A percentile compares a stretch with the other conserved stretches of the same genome.
Conservation (phyloP, 805 yeast species). For the Kluyveromyces wickerhamii region DNA sequence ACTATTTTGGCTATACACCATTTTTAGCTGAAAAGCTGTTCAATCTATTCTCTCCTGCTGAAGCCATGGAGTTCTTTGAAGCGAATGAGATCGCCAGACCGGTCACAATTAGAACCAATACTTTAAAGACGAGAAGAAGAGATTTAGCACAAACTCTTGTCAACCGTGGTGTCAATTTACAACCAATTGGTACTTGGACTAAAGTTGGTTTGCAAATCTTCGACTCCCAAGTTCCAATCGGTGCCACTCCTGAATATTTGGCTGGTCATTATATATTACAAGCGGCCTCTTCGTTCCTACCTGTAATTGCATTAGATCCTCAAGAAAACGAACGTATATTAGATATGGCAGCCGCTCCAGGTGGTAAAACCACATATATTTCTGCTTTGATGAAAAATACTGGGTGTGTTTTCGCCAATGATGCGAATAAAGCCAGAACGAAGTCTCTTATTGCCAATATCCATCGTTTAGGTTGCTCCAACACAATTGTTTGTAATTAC, state of each 20-base stretch:
- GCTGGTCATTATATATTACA: conserved; percentile 97
- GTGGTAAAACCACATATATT: conserved; percentile 94
- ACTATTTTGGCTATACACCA: conserved; percentile 87
- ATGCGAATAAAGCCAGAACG: conserved; percentile 92
- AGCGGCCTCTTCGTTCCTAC: conserved; percentile 96
- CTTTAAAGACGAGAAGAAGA: conserved; percentile 88
- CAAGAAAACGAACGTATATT: conserved; percentile 91
- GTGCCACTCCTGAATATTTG: conserved; percentile 97
- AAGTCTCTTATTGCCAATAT: conserved; percentile 95
- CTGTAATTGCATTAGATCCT: conserved; percentile 97
- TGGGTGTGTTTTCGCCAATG: conserved; percentile 95
- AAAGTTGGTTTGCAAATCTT: conserved; percentile 96
- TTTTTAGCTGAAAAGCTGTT: conserved; percentile 91
- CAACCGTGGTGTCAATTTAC: conserved; percentile 93
- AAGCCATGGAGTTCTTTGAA: conserved; percentile 96
- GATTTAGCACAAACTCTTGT: conserved; percentile 92
- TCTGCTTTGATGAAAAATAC: conserved; percentile 97
- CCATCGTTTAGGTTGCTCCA: conserved; percentile 93
- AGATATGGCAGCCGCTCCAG: conserved; percentile 99
- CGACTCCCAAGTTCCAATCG: conserved; percentile 98
- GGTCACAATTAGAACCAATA: conserved; percentile 94
- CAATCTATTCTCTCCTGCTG: conserved; percentile 85
- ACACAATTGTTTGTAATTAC: conserved; percentile 92
- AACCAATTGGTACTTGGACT: conserved; percentile 97
- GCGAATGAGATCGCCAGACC: conserved; percentile 98